Base-by-base conservation (phyloP, 495 filamentous ascomycete genomes). In the Daldinia childiae region DNA sequence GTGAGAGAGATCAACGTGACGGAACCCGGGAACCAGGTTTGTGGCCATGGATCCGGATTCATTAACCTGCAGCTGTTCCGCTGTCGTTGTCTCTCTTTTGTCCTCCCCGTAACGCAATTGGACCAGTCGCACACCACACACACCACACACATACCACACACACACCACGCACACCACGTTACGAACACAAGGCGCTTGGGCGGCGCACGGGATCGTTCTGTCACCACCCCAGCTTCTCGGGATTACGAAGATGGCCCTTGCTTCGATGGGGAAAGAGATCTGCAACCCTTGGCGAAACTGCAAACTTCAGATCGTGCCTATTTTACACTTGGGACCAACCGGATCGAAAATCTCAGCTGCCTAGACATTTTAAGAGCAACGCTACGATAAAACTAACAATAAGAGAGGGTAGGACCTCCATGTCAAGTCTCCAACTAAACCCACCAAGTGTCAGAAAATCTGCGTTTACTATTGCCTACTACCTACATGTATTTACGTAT, bases 21-120 rank as follows among this genome's bases (percentile, higher is more conserved):
- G 61, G 64, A 55, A 68, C 64, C 70, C 70, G 65, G 65, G 60
- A 62, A 65, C 64, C 70, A 60, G 70, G 70, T 73, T 65, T 68
- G 70, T 29, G 39, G 50, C 43, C 65, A 62, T 73, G 70, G 70
- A 73, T 73, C 70, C 70, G 70, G 70, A 73, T 73, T 73, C 70
- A 73, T 73, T 68, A 58, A 73, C 70, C 64, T 73, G 70, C 65
- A 73, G 70, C 61, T 68, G 50, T 68, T 68, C 70, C 70, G 70
- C 70, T 73, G 70, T 73, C 70, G 70, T 68, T 73, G 70, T 68
- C 70, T 73, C 65, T 68, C 45, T 60, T 26, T 68, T 52, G 70
- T 73, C 65, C 65, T 58, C 62, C 70, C 65, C 15, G 30, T 56
- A 30, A 68, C 43, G 57, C 66, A 68, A 73, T 73, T 73, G 65